Percentiles rank a stretch among this genome's conserved stretches.
phyloP scores from a whole-genome alignment of 2,329 filamentous ascomycete genomes.

The Fusarium fujikuroi region DNA sequence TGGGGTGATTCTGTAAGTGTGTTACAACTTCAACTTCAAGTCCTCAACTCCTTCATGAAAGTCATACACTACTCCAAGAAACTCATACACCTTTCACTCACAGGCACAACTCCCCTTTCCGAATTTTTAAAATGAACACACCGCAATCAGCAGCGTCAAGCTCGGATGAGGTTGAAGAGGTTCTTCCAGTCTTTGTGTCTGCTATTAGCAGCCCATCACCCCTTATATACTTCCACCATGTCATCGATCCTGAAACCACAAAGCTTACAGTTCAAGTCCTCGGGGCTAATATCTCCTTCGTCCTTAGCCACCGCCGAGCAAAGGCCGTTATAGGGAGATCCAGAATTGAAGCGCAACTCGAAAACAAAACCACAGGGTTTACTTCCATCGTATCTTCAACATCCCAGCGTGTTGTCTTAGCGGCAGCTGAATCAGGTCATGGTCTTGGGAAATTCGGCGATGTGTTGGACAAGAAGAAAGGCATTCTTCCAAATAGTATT shows the following conservation, averaged over 20 bases:
- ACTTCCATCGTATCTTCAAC: conserved; percentile 37
- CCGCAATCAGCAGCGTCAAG: conserved; percentile 9
- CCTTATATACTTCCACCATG: conserved; percentile 48
- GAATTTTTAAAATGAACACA: neutral
- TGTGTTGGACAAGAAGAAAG: conserved; percentile 38
- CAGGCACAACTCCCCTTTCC: neutral
- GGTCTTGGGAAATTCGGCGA: conserved; percentile 46
- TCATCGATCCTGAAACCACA: conserved; percentile 38
- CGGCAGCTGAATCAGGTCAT: conserved; percentile 51
- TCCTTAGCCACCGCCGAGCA: conserved; percentile 45
- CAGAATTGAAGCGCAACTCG: conserved; percentile 24
- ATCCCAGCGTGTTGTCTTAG: conserved; percentile 42
- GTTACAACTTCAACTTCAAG: neutral
- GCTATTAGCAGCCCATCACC: conserved; percentile 30
- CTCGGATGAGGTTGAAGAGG: conserved; percentile 2
- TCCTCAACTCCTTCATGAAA: neutral
- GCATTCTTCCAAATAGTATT: conserved; percentile 44
- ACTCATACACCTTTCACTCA: conserved; percentile 4
- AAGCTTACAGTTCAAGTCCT: conserved; percentile 47
- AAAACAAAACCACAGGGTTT: conserved; percentile 49
- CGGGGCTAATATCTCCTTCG: conserved; percentile 47
- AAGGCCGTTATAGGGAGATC: neutral
- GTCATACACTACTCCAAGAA: conserved; percentile 1
- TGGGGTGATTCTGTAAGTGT: conserved; percentile 4
- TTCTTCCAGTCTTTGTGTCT: conserved; percentile 37